These are phyloP conservation scores for Termitomyces sp. DNA, from an alignment of 1,284 basidiomycete species.

Conservation along the genomic window DNA sequence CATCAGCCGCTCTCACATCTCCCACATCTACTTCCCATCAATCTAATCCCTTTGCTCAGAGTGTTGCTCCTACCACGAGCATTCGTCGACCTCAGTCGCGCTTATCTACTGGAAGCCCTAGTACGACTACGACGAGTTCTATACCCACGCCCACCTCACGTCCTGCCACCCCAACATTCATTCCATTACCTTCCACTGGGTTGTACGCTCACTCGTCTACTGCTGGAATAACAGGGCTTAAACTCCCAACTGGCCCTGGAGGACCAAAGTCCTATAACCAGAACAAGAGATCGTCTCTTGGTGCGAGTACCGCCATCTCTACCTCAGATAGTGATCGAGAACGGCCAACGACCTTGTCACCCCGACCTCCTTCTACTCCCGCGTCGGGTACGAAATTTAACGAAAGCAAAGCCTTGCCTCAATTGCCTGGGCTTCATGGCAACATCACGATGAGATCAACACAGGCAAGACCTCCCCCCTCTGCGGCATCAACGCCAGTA, in stretches of 20 bases:
- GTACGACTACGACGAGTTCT: constrained; percentile 49
- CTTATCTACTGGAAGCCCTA: constrained; percentile 53
- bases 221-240: constrained; percentile 40
- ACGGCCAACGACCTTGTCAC: constrained; percentile 35
- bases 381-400: constrained; percentile 22
- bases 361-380: constrained; percentile 27
- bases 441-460: constrained; percentile 49
- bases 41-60: constrained; percentile 35
- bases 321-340: constrained; percentile 30
- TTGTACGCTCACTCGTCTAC: constrained; percentile 37
- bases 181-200: constrained; percentile 57
- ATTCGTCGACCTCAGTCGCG: constrained; percentile 64
- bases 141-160: constrained; percentile 66
- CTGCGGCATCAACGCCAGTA: constrained; percentile 26
- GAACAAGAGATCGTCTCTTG: constrained; percentile 56
- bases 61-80: constrained; percentile 31
- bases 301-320: constrained; percentile 34
- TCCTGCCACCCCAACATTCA: constrained; percentile 68
- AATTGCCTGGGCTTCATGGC: constrained; percentile 34
- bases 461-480: constrained; percentile 36
- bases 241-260: constrained; percentile 53
- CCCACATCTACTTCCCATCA: constrained; percentile 31
- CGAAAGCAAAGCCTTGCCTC: constrained; percentile 37
- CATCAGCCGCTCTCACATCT: constrained; percentile 36
- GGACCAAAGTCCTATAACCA: constrained; percentile 38